A percentile compares a stretch with the other conserved stretches of the same genome.
phyloP scores from a whole-genome alignment of 2,329 filamentous ascomycete species.

The Aspergillus unguis region DNA sequence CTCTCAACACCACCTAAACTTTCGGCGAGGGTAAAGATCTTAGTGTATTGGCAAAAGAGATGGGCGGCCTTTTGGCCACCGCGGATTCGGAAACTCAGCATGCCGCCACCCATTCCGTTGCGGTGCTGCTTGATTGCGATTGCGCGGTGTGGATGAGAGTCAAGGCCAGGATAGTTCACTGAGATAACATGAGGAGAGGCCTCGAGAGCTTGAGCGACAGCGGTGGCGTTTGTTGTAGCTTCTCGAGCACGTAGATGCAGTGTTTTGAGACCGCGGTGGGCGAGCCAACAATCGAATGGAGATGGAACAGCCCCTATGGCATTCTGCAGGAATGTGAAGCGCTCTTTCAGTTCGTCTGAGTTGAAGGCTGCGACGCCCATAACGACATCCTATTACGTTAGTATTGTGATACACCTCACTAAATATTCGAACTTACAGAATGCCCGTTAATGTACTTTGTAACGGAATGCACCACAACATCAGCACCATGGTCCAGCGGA shows the following conservation, averaged over 20 bases:
- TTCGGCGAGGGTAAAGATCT: constrained; percentile 91
- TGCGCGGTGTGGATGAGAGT: constrained; percentile 78
- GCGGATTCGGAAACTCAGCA: constrained; percentile 92
- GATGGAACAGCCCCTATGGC: constrained; percentile 94
- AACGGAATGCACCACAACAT: constrained; percentile 94
- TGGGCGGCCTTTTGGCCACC: constrained; percentile 84
- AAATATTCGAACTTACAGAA: constrained; percentile 43
- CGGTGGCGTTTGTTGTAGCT: constrained; percentile 74
- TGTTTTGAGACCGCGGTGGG: constrained; percentile 94
- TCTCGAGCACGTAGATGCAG: constrained; percentile 88
- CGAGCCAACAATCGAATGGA: constrained; percentile 96
- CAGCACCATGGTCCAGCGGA: constrained; percentile 88
- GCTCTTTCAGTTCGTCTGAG: constrained; percentile 70
- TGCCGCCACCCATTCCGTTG: constrained; percentile 89
- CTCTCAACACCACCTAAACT: constrained; percentile 88
- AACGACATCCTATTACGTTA: constrained; percentile 67
- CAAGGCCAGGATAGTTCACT: constrained; percentile 92
- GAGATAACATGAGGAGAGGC: constrained; percentile 75
- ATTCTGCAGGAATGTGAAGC: constrained; percentile 90
- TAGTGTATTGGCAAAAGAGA: constrained; percentile 84
- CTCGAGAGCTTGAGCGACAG: constrained; percentile 73
- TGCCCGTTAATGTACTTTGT: constrained; percentile 99
- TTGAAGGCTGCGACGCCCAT: constrained; percentile 98
- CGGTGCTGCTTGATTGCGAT: constrained; percentile 91
- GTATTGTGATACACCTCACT: neutral